Conservation (phyloP, 2,329 filamentous ascomycete species). For the Hypocrella siamensis region DNA sequence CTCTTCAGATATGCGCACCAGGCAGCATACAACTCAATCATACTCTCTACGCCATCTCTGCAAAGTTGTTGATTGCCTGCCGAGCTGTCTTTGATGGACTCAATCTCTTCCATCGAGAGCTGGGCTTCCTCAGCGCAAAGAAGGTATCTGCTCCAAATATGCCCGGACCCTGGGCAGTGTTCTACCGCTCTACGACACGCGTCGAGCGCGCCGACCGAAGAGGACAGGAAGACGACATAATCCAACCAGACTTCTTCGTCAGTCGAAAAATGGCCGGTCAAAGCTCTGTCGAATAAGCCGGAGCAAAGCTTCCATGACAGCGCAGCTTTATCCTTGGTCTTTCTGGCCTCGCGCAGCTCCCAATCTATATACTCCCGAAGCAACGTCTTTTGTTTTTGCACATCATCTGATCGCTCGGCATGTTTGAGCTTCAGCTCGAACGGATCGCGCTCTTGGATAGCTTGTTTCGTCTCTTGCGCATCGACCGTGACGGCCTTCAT, state of each 20-base stretch:
- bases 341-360: constrained; percentile 52
- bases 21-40: constrained; percentile 79
- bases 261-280: constrained; percentile 52
- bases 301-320: constrained; percentile 36
- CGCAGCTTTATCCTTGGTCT: constrained; percentile 24
- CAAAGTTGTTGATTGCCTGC: constrained; percentile 77
- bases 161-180: constrained; percentile 87
- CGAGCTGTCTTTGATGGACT: constrained; percentile 81
- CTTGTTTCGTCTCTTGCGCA: constrained; percentile 49
- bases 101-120: constrained; percentile 64
- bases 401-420: constrained; percentile 39
- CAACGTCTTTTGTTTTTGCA: constrained; percentile 32
- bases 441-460: constrained; percentile 43
- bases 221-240: constrained; percentile 60
- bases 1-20: constrained; percentile 93
- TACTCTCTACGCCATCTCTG: constrained; percentile 69
- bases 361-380: constrained; percentile 66
- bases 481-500: constrained; percentile 54
- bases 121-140: constrained; percentile 68
- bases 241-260: constrained; percentile 72
- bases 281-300: constrained; percentile 65
- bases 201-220: constrained; percentile 38
- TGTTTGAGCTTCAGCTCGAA: constrained; percentile 51
- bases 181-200: constrained; percentile 68
- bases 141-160: constrained; percentile 81